These are phyloP conservation scores for Raphanus hybrid DNA, from an alignment of 441 rosid species.

Conservation along the genomic window DNA sequence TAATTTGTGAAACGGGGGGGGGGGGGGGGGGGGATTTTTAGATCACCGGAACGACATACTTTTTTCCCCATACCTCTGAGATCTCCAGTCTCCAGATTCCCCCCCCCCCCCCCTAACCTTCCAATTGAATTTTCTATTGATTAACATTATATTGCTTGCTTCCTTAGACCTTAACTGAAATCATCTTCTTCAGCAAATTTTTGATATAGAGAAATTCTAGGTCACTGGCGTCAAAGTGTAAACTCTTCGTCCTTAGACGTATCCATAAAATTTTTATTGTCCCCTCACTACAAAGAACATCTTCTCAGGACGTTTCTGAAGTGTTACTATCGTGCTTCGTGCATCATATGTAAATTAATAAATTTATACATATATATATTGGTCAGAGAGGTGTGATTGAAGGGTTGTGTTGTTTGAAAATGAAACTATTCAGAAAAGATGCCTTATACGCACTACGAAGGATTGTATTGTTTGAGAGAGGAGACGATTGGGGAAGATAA, in stretches of 20 bases:
- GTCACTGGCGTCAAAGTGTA: too few species aligned
- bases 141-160: neutral
- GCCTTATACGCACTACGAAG: too few species aligned
- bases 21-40: too few species aligned
- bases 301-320: neutral
- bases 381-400: neutral
- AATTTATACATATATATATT: too few species aligned
- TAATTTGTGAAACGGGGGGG: too few species aligned
- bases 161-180: neutral
- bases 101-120: neutral
- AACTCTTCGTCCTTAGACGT: neutral
- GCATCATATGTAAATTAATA: too few species aligned
- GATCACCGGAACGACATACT: too few species aligned
- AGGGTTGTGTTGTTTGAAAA: neutral
- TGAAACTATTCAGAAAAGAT: neutral
- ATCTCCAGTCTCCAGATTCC: neutral
- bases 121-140: too few species aligned
- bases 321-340: neutral
- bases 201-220: neutral
- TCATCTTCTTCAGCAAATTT: neutral
- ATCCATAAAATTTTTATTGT: neutral
- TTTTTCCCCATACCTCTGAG: neutral
- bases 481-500: neutral
- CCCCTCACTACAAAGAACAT: too few species aligned
- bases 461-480: too few species aligned